These are phyloP conservation scores for Trichoderma gamsii DNA, from an alignment of 495 filamentous ascomycete genomes.

Conservation along the genomic window DNA sequence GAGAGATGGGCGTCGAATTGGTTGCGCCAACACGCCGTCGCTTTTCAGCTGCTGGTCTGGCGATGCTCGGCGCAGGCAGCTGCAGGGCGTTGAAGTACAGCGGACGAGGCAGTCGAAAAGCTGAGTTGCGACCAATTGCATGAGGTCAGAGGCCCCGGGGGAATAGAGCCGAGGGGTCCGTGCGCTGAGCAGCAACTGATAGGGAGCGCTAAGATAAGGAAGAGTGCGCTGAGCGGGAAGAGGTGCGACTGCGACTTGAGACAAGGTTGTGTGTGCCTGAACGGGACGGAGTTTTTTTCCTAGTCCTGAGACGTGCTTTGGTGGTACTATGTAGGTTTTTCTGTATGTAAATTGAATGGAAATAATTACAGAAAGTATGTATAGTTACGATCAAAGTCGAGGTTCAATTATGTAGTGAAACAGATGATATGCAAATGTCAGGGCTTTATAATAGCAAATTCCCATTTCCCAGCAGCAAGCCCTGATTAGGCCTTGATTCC, in stretches of 20 bases:
- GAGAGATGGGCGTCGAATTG: neutral
- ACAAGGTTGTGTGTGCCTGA: conserved; percentile 10
- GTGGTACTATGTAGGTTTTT: neutral
- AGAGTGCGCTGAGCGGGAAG: neutral
- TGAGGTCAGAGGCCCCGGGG: conserved; percentile 8
- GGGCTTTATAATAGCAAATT: neutral
- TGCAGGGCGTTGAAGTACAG: neutral
- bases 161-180: neutral
- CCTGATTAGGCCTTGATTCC: neutral
- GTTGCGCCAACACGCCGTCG: conserved; percentile 1
- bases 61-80: conserved; percentile 9
- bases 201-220: neutral
- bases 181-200: neutral
- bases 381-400: neutral
- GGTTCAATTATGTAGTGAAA: no score
- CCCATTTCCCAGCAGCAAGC: neutral
- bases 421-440: no score
- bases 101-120: conserved; percentile 8
- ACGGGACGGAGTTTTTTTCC: neutral
- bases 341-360: no score
- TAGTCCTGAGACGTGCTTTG: neutral
- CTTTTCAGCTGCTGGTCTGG: conserved; percentile 3
- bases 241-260: neutral
- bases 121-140: conserved; percentile 14
- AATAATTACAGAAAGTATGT: no score